Base-by-base conservation (phyloP, 1,139 yeast genomes). In the Kurtzmaniella quercitrusa region DNA sequence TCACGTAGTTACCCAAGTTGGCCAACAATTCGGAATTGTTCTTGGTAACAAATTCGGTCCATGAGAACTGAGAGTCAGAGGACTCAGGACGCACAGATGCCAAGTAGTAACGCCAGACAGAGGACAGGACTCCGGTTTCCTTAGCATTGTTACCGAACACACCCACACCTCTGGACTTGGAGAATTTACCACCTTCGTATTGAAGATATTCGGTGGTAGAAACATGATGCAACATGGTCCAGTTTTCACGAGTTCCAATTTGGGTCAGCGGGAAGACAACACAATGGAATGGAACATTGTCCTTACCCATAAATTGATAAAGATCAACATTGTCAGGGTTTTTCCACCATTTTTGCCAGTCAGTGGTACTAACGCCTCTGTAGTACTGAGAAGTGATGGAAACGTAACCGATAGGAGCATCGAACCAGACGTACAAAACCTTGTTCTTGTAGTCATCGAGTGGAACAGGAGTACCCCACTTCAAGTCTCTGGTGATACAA, bases 391-490 rank as follows among this genome's bases (percentile, higher is more conserved):
- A 97, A 34, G 99, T 94, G 57, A 93, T 93, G 42, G 97, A 88
- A 48, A 91, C 82, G 62, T 93, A 93, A 36, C 99, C 99, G 54
- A 93, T 91, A 39, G 96, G 80, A 38, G 99, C 99, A 68, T 93
- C 99, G 54, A 93, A 93, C 99, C 99, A 93, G 47, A 93, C 99
- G 59, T 93, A 93, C 58, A 93, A 73, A 14, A 93, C 98, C 68
- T 93, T 93, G 42, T 88, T 83, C 52, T 84, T 81, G 68, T 76
- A 93, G 38, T 80, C 82, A 51, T 86, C 82, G 51, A 87, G 70
- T 41, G 98, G 98, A 28, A 93, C 98, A 3, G 98, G 97, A 8
- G 96, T 89, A 61, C 99, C 99, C 99, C 99, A 93, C 42, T 82
- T 82, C 61, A 93, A 78, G 63, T 93, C 99, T 70, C 99, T 83